These are phyloP conservation scores for Candida andamanensis DNA, from an alignment of 805 yeast species.

Conservation along the genomic window DNA sequence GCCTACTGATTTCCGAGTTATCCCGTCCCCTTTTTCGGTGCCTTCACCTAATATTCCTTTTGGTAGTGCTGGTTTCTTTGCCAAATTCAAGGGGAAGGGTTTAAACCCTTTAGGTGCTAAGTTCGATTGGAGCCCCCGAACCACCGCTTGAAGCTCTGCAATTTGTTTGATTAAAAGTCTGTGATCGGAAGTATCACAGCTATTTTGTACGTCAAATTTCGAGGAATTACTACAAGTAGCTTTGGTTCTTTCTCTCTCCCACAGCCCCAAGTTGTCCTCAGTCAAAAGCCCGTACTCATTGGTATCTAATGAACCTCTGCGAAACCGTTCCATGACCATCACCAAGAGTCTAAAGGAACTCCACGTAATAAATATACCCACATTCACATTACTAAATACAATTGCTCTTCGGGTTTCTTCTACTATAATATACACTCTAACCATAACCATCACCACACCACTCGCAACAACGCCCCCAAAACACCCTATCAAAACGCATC, in stretches of 20 bases:
- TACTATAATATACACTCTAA: conserved; percentile 21
- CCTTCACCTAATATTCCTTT: too few species aligned
- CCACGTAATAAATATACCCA: conserved; percentile 26
- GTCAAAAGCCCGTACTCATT: conserved; percentile 13
- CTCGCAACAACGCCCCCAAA: conserved; percentile 22
- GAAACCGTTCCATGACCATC: conserved; percentile 6
- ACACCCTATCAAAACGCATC: conserved; percentile 20
- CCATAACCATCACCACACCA: conserved; percentile 21
- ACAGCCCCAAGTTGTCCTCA: conserved; percentile 8
- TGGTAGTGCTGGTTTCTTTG: conserved; percentile 1
- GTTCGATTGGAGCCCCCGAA: too few species aligned
- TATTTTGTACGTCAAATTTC: conserved; percentile 1
- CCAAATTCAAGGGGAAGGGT: conserved; percentile 18
- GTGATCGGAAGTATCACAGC: too few species aligned
- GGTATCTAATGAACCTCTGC: conserved; percentile 1
- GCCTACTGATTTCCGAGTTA: too few species aligned
- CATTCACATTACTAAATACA: conserved; percentile 33
- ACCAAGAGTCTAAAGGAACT: conserved; percentile 22
- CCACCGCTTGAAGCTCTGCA: too few species aligned
- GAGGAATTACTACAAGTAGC: too few species aligned
- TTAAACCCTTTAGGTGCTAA: too few species aligned
- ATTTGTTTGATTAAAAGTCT: too few species aligned
- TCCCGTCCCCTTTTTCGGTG: too few species aligned
- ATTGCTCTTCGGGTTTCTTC: conserved; percentile 20
- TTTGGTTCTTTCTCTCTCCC: too few species aligned